Base-by-base conservation (phyloP, 2,329 filamentous ascomycete species). In the Cytospora chrysosperma region DNA sequence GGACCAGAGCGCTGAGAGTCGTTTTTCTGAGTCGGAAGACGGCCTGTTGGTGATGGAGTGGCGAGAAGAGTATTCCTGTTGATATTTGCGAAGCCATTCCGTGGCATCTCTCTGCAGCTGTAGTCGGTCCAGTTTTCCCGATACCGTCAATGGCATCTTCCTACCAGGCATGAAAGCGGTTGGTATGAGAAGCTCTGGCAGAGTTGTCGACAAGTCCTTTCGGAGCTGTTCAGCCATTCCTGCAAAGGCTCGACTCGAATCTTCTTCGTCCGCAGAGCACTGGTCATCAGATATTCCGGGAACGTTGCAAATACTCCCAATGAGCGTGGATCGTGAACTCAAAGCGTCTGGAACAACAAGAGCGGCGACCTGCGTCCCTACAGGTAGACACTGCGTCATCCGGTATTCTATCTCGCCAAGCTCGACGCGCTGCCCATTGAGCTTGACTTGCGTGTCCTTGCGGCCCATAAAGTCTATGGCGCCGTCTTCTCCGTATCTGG, bases 391-490 rank as follows among this genome's bases (percentile, higher is more conserved):
- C n/a, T n/a, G n/a, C n/a, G n/a, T n/a, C n/a, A n/a, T n/a, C n/a
- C n/a, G n/a, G n/a, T n/a, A n/a, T n/a, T n/a, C n/a, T n/a, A 69
- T 54, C 24, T 69, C 68, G 4, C 57, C 66, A n/a, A 81, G 72
- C 71, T 80, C 85, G 61, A 82, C 73, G 61, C 82, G 68, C 63
- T 78, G 83, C 50, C 84, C 85, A 26, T 78, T 75, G 26, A 85
- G 69, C 70, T 85, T 85, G 47, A 84, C 76, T 69, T 85, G 82
- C 0, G 75, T 76, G 68, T 85, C 82, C 64, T 81, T 81, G 43
- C 67, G 34, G 1, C 62, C 64, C 5, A 67, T 72, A 67, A 62
- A 75, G 1, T 72, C 60, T 15, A 80, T 69, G 10, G 3, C 65
- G 21, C 70, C 73, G 61, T 79, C 73, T 0, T 67, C 64, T 51